Percentiles rank a stretch among this genome's conserved stretches.
Evolutionary conservation across 306 rosid species (phyloP).

Genomic region (Cercis canadensis): DNA sequence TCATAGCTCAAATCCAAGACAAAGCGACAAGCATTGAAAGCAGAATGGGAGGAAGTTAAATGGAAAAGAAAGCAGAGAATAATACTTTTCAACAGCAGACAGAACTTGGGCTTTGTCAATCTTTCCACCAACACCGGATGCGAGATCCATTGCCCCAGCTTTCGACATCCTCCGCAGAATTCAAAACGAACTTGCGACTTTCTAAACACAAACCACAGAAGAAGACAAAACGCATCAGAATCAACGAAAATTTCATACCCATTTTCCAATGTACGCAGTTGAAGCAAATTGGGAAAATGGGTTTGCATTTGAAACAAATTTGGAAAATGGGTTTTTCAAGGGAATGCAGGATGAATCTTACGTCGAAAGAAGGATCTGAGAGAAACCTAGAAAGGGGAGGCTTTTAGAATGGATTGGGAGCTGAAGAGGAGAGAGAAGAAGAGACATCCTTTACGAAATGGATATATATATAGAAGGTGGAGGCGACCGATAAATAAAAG

Average conservation of each 20-base stretch:
- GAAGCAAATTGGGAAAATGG: background rate
- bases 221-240: background rate
- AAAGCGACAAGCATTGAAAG: background rate
- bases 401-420: background rate
- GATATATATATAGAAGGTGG: too few species aligned
- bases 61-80: background rate
- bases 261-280: background rate
- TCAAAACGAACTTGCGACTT: constrained; percentile 13
- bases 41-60: too few species aligned
- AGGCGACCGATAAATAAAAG: too few species aligned
- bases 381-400: constrained; percentile 6
- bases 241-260: background rate
- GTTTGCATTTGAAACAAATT: background rate
- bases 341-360: constrained; percentile 11
- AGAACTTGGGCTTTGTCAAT: constrained; percentile 70
- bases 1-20: background rate
- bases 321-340: background rate
- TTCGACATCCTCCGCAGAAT: constrained; percentile 41
- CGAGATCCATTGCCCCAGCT: constrained; percentile 81
- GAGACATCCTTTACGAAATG: too few species aligned
- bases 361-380: background rate
- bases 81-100: constrained; percentile 78
- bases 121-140: constrained; percentile 88
- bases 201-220: constrained; percentile 20
- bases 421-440: too few species aligned